Conservation (phyloP, 106 monocot genomes). For the Dendrobium nobile region DNA sequence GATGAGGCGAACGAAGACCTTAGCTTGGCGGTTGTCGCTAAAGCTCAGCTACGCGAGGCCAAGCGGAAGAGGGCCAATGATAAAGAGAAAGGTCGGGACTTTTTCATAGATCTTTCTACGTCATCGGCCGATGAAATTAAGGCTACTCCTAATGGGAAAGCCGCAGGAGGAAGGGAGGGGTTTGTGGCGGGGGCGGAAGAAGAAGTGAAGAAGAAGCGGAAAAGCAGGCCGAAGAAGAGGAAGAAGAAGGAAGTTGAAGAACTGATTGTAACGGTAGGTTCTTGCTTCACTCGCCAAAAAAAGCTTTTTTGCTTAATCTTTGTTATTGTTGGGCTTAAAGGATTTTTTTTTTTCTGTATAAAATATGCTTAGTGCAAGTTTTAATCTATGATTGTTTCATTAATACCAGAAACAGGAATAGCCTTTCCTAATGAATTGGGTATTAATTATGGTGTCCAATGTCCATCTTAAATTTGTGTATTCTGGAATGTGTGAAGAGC, state of each 20-base stretch:
- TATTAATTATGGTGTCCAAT: background rate
- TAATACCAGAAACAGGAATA: background rate
- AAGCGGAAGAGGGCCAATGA: slow-evolving; percentile 20
- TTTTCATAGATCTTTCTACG: slow-evolving; percentile 4
- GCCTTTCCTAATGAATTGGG: background rate
- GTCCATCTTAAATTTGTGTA: background rate
- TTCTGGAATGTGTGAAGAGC: background rate
- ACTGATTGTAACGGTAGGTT: slow-evolving; percentile 14
- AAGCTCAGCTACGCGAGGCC: slow-evolving; percentile 22
- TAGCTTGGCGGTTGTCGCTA: slow-evolving; percentile 52
- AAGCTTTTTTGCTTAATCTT: background rate
- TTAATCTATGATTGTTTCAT: background rate
- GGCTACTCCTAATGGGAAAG: background rate
- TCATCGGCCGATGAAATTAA: slow-evolving; percentile 21
- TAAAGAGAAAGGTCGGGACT: background rate
- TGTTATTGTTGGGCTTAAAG: background rate
- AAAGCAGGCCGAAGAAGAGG: slow-evolving; percentile 21
- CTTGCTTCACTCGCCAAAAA: background rate
- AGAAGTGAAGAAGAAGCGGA: slow-evolving; percentile 24
- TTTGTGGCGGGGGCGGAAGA: background rate
- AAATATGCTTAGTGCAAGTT: background rate
- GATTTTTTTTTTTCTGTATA: background rate
- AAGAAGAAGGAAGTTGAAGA: slow-evolving; percentile 15
- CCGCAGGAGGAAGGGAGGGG: background rate
- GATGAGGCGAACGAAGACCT: slow-evolving; percentile 80